Conservation (phyloP, 345 rosid genomes). For the Salix suchowensis region DNA sequence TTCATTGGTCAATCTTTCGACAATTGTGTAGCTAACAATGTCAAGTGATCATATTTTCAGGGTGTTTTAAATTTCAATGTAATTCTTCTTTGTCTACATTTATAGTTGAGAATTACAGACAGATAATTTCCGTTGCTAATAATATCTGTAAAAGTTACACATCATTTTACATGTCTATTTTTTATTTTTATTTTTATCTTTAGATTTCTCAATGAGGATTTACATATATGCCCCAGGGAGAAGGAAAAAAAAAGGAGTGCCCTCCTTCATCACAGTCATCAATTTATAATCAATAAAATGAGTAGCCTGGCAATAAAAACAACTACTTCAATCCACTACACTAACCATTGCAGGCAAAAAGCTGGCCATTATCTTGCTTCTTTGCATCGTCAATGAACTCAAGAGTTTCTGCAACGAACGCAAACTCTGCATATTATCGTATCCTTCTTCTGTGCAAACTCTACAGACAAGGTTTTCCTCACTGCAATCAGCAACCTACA, state of each 20-base stretch:
- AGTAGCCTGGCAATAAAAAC: too few species aligned
- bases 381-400: constrained; percentile 58
- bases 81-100: too few species aligned
- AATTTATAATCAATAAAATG: not conserved
- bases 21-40: too few species aligned
- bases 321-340: not conserved
- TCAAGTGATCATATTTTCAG: too few species aligned
- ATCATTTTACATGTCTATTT: too few species aligned
- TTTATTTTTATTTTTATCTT: too few species aligned
- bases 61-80: too few species aligned
- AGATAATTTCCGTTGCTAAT: too few species aligned
- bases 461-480: constrained; percentile 65
- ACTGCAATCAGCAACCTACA: constrained; percentile 39
- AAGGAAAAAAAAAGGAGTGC: not conserved
- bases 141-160: too few species aligned
- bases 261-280: not conserved
- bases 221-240: not conserved
- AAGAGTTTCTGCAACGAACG: constrained; percentile 62
- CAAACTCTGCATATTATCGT: constrained; percentile 71
- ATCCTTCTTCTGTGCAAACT: constrained; percentile 71
- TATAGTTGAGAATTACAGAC: too few species aligned
- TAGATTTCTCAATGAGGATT: not conserved
- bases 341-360: constrained; percentile 88
- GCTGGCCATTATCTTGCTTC: constrained; percentile 68
- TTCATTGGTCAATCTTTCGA: too few species aligned